phyloP scores from a whole-genome alignment of 2,329 filamentous ascomycete genomes.

The Myriangium duriaei region DNA sequence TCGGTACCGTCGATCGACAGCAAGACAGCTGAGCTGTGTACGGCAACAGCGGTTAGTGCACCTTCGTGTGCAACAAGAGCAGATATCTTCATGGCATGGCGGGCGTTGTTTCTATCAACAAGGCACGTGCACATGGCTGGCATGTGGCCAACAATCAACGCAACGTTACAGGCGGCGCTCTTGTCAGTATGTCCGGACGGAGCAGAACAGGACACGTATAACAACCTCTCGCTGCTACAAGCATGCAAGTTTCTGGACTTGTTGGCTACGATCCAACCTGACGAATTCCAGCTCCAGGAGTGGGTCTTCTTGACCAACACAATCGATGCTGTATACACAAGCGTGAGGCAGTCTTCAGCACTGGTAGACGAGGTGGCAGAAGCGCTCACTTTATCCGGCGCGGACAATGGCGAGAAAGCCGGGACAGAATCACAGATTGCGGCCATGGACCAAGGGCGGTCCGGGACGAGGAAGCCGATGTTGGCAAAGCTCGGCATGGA shows the following conservation, averaged over 20 bases:
- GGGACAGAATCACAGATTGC: not conserved
- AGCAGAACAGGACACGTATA: conserved; percentile 61
- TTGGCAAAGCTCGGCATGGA: conserved; percentile 44
- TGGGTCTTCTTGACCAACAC: conserved; percentile 98
- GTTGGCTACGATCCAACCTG: conserved; percentile 72
- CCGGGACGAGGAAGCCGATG: conserved; percentile 26
- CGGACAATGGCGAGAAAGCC: conserved; percentile 17
- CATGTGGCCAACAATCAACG: conserved; percentile 82
- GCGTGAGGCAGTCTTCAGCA: conserved; percentile 55
- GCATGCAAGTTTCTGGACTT: conserved; percentile 88
- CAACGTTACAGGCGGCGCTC: conserved; percentile 70
- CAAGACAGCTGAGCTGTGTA: conserved; percentile 75
- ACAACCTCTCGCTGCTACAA: conserved; percentile 65
- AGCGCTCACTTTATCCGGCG: conserved; percentile 43
- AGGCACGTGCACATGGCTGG: conserved; percentile 68
- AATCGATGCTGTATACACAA: conserved; percentile 85
- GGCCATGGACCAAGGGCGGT: not conserved
- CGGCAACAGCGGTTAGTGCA: conserved; percentile 74
- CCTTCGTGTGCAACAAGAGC: conserved; percentile 81
- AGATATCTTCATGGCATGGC: conserved; percentile 79
- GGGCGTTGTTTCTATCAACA: conserved; percentile 67
- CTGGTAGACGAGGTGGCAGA: conserved; percentile 78
- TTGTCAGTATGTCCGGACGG: conserved; percentile 59
- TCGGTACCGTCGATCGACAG: conserved; percentile 64
- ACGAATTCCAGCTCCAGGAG: conserved; percentile 96